phyloP scores from a whole-genome alignment of 306 rosid genomes.

The Prunus mume region DNA sequence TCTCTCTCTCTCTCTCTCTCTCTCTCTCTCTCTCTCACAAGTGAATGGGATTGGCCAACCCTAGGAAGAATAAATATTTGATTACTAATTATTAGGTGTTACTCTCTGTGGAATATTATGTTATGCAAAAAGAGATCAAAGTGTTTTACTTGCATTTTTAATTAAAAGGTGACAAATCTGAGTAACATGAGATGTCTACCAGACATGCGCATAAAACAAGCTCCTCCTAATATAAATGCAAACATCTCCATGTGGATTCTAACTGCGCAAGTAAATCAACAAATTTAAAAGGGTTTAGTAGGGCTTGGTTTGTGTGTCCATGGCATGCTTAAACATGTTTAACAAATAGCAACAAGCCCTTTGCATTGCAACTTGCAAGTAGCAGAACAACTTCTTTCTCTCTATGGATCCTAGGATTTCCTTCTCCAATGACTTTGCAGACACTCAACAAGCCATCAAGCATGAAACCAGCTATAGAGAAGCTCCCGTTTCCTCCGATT shows the following conservation, averaged over 20 bases:
- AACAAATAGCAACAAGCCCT: constrained; percentile 35
- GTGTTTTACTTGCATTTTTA: constrained; percentile 45
- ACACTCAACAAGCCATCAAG: constrained; percentile 53
- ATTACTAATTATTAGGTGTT: constrained; percentile 11
- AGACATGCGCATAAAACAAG: constrained; percentile 40
- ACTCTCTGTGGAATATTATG: not conserved
- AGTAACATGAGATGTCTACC: constrained; percentile 77
- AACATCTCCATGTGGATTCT: constrained; percentile 67
- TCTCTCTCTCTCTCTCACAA: not conserved
- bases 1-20: too few species aligned
- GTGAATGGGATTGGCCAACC: constrained; percentile 21
- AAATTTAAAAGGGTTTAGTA: constrained; percentile 12
- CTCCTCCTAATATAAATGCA: constrained; percentile 39
- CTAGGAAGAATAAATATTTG: not conserved
- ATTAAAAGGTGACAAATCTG: constrained; percentile 66
- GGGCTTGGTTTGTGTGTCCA: constrained; percentile 33
- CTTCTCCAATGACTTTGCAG: constrained; percentile 89
- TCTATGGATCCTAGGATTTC: constrained; percentile 90
- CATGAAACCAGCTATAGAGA: constrained; percentile 69
- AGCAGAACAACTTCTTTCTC: not conserved
- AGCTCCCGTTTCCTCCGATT: constrained; percentile 94
- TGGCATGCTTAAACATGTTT: constrained; percentile 41
- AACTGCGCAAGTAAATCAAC: constrained; percentile 36
- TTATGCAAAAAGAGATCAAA: constrained; percentile 11
- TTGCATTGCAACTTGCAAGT: not conserved